Percentiles rank a stretch among this genome's conserved stretches.
Conservation (phyloP, 192 early-diverging fungal species). For the Rhizophagus prolifer region DNA sequence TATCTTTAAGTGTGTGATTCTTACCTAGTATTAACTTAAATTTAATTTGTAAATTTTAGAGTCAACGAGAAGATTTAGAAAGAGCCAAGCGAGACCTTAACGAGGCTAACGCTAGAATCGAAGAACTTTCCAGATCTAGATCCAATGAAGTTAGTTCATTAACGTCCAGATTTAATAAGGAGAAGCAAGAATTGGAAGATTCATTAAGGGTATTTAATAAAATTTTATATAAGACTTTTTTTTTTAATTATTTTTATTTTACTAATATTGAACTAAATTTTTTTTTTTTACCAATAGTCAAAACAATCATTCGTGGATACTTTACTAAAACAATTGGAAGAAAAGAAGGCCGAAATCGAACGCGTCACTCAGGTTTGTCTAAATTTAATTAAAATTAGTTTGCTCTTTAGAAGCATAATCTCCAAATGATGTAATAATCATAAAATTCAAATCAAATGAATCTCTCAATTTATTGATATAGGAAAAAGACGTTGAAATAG, state of each 20-base stretch:
- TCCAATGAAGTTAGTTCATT: conserved; percentile 82
- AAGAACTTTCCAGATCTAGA: conserved; percentile 76
- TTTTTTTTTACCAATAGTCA: neutral
- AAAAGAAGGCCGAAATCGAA: conserved; percentile 20
- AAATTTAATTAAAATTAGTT: neutral
- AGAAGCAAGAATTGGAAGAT: conserved; percentile 81
- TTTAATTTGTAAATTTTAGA: conserved; percentile 26
- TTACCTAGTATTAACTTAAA: neutral
- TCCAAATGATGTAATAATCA: no score
- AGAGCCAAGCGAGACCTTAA: conserved; percentile 78
- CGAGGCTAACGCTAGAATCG: conserved; percentile 72
- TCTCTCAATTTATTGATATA: neutral
- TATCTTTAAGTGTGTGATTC: neutral
- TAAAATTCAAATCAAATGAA: neutral
- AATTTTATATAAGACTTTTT: neutral
- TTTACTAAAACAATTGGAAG: conserved; percentile 18
- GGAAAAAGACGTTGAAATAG: conserved; percentile 80
- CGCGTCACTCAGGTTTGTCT: conserved; percentile 22
- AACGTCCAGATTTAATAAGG: conserved; percentile 76
- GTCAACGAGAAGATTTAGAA: conserved; percentile 82
- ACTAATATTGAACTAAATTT: neutral
- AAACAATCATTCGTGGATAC: conserved; percentile 25
- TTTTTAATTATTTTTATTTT: neutral
- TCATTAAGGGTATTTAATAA: conserved; percentile 42
- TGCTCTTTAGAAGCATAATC: no score